These are phyloP conservation scores for Thalia dealbata DNA, from an alignment of 176 grass and related monocot species.

Conservation along the genomic window DNA sequence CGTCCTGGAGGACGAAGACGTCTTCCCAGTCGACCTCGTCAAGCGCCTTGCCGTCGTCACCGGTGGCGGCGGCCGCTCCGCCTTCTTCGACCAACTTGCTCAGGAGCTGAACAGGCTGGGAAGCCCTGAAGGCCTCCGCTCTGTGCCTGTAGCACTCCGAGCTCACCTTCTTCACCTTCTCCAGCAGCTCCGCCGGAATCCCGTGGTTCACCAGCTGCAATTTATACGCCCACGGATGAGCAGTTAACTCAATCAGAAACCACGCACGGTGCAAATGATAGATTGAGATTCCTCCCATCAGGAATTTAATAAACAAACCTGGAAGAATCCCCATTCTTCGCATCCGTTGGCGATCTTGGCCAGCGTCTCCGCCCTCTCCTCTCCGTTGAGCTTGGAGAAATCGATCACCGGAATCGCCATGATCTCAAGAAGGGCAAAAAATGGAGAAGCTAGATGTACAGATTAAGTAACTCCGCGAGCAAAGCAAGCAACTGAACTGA, in stretches of 20 bases:
- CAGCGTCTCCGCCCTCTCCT: conserved; percentile 36
- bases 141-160: conserved; percentile 58
- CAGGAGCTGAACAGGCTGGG: conserved; percentile 33
- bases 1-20: conserved; percentile 57
- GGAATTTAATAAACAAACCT: no score
- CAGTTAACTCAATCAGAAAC: no score
- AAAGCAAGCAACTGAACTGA: no score
- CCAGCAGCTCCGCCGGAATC: conserved; percentile 66
- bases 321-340: conserved; percentile 81
- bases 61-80: conserved; percentile 12
- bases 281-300: no score
- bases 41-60: conserved; percentile 5
- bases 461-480: no score
- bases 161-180: conserved; percentile 81
- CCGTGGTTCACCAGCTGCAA: conserved; percentile 68
- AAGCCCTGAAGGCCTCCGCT: conserved; percentile 43
- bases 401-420: conserved; percentile 82
- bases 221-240: no score
- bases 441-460: no score
- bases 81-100: conserved; percentile 23
- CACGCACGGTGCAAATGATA: no score
- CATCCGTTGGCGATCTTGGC: conserved; percentile 50
- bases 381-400: conserved; percentile 65
- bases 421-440: neutral
- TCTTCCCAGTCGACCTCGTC: conserved; percentile 73